Percentiles rank a stretch among this genome's conserved stretches.
phyloP scores from a whole-genome alignment of 106 monocot genomes.

The Iris macrosiphon region DNA sequence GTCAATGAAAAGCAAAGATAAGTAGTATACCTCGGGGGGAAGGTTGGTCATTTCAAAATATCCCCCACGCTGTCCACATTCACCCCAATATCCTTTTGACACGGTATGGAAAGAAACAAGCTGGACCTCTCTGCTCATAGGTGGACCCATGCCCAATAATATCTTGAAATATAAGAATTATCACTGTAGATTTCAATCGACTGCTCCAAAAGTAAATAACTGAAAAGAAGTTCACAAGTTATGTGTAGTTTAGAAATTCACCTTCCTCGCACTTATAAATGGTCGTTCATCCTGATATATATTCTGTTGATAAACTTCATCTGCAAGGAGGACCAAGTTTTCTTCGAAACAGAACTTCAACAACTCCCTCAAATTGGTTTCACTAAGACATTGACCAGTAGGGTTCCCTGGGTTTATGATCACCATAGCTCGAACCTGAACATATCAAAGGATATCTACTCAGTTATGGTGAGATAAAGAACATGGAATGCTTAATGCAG shows the following conservation, averaged over 20 bases:
- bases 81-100: slow-evolving; percentile 98
- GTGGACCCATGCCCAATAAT: slow-evolving; percentile 84
- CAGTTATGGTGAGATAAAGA: too few relatives aligned
- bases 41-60: slow-evolving; percentile 99
- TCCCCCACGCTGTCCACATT: slow-evolving; percentile 97
- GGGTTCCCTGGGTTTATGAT: slow-evolving; percentile 99
- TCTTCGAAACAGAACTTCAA: slow-evolving; percentile 67
- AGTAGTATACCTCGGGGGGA: slow-evolving; percentile 53
- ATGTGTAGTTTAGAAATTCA: slow-evolving; percentile 12
- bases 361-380: slow-evolving; percentile 60
- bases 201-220: not conserved
- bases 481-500: too few relatives aligned
- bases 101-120: slow-evolving; percentile 96
- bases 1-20: not conserved
- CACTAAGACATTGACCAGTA: slow-evolving; percentile 95
- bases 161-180: slow-evolving; percentile 28
- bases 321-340: slow-evolving; percentile 81
- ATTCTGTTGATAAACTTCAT: slow-evolving; percentile 99
- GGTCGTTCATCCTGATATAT: slow-evolving; percentile 92
- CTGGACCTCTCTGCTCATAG: slow-evolving; percentile 82
- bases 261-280: slow-evolving; percentile 96
- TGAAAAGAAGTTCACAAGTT: too few relatives aligned
- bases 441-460: not conserved
- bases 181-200: not conserved
- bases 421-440: slow-evolving; percentile 92